Evolutionary conservation across 768 basidiomycete species (phyloP).

Genomic region (Leccinum arenicola): DNA sequence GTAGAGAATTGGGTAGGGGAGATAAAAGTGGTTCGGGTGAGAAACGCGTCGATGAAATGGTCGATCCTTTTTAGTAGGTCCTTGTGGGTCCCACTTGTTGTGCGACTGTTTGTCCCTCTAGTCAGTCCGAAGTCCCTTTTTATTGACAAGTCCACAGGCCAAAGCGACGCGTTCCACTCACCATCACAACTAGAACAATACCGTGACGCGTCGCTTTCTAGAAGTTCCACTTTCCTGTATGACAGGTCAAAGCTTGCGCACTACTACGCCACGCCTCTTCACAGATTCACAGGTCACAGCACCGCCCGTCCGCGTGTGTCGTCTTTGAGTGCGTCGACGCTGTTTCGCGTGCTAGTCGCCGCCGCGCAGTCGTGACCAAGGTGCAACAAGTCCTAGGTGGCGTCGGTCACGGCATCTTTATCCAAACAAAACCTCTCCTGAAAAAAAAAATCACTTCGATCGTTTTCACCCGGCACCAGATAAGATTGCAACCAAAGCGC

Average conservation of each 20-base stretch:
- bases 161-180: constrained; percentile 17
- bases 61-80: constrained; percentile 33
- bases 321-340: not conserved
- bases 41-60: constrained; percentile 27
- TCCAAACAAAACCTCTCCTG: not conserved
- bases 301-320: not conserved
- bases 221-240: not conserved
- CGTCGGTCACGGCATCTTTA: not conserved
- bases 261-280: not conserved
- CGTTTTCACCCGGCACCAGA: not conserved
- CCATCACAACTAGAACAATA: constrained; percentile 1
- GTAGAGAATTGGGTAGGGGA: constrained; percentile 5
- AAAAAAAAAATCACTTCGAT: not conserved
- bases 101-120: constrained; percentile 27
- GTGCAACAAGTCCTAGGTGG: not conserved
- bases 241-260: constrained; percentile 17
- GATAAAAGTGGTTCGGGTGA: constrained; percentile 18
- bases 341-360: not conserved
- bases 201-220: not conserved
- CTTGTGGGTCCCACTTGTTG: constrained; percentile 35
- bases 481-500: not conserved
- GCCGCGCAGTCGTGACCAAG: not conserved
- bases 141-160: constrained; percentile 12
- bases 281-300: not conserved
- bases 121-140: not conserved